Percentiles rank a stretch among this genome's conserved stretches.
Conservation (phyloP, 2,329 filamentous ascomycete species). For the Cytospora schulzeri region DNA sequence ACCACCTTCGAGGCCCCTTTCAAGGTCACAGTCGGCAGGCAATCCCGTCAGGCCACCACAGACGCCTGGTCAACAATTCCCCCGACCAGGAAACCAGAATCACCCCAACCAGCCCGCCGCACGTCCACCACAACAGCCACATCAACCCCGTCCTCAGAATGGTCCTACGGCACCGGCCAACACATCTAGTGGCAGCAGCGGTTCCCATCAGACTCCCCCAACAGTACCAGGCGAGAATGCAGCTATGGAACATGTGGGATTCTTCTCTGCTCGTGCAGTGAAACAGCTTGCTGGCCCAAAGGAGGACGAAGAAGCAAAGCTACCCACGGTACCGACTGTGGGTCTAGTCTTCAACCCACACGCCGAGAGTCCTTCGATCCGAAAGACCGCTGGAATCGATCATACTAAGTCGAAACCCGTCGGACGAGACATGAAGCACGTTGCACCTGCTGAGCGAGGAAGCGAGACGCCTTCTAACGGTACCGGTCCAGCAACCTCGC, state of each 20-base stretch:
- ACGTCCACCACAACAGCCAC: conserved; percentile 28
- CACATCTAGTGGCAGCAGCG: conserved; percentile 29
- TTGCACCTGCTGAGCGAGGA: conserved; percentile 43
- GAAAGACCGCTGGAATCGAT: conserved; percentile 86
- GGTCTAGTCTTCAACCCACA: conserved; percentile 70
- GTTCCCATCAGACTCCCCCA: conserved; percentile 32
- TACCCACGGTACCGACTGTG: conserved; percentile 45
- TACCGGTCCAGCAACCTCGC: neutral
- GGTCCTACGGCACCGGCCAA: conserved; percentile 15
- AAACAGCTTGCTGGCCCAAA: conserved; percentile 52
- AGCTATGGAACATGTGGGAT: conserved; percentile 54
- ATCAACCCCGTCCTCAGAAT: conserved; percentile 31
- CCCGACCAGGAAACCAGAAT: conserved; percentile 26
- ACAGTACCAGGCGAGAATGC: conserved; percentile 29
- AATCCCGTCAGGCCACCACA: conserved; percentile 39
- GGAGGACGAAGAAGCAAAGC: conserved; percentile 44
- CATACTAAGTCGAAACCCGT: conserved; percentile 77
- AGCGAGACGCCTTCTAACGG: conserved; percentile 15
- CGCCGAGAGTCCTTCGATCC: conserved; percentile 79
- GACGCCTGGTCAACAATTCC: conserved; percentile 33
- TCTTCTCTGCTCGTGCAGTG: conserved; percentile 72
- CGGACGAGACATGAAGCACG: conserved; percentile 56
- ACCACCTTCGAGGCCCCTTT: conserved; percentile 40
- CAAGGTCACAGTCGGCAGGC: conserved; percentile 36
- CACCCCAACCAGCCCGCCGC: conserved; percentile 26